These are phyloP conservation scores for Pseudogymnoascus sp. DNA, from an alignment of 2,329 filamentous ascomycete species.

Conservation along the genomic window DNA sequence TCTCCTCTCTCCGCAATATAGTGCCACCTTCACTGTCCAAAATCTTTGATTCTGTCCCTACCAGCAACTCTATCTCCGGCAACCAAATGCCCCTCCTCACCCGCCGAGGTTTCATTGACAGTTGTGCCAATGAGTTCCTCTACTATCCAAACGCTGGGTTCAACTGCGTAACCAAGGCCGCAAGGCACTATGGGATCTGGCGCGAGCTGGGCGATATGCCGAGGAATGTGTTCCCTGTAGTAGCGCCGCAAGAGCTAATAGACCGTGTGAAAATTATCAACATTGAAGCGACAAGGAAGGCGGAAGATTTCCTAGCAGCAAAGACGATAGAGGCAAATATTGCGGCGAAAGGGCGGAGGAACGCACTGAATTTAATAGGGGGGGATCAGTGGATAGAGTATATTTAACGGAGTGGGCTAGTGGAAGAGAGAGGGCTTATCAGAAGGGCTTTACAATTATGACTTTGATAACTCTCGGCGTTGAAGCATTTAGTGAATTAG, in stretches of 20 bases:
- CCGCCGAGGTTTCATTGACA: slow-evolving; percentile 55
- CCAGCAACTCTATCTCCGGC: slow-evolving; percentile 11
- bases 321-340: background rate
- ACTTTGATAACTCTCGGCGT: too few relatives aligned
- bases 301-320: background rate
- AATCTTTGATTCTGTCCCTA: background rate
- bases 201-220: slow-evolving; percentile 19
- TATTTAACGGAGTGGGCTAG: background rate
- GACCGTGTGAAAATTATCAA: slow-evolving; percentile 1
- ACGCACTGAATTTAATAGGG: background rate
- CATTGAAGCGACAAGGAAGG: background rate
- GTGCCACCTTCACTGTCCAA: background rate
- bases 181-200: slow-evolving; percentile 20
- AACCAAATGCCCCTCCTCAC: slow-evolving; percentile 40
- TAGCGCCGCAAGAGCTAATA: slow-evolving; percentile 11
- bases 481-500: too few relatives aligned
- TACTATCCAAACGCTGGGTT: slow-evolving; percentile 17
- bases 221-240: slow-evolving; percentile 17
- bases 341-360: background rate
- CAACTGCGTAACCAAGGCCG: slow-evolving; percentile 14
- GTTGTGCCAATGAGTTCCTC: slow-evolving; percentile 17
- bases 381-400: background rate
- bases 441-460: too few relatives aligned
- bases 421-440: too few relatives aligned
- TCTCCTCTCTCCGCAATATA: background rate